These are phyloP conservation scores for Suillus lakei DNA, from an alignment of 768 basidiomycete genomes.

Conservation along the genomic window DNA sequence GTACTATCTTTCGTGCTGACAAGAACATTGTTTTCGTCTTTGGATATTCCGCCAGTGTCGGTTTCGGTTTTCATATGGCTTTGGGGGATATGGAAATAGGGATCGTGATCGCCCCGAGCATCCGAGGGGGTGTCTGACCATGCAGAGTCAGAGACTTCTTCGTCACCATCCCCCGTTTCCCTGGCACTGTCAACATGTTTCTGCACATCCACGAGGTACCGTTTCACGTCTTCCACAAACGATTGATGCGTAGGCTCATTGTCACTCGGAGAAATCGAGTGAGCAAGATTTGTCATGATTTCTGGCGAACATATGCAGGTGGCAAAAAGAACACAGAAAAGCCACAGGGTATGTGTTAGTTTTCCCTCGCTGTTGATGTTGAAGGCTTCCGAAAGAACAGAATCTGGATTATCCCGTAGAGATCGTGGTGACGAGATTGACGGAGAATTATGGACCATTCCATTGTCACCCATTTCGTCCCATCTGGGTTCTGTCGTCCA, in stretches of 20 bases:
- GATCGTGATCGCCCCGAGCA: constrained; percentile 7
- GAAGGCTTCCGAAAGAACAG: constrained; percentile 24
- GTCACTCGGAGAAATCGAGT: constrained; percentile 14
- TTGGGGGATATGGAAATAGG: neutral
- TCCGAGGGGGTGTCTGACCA: neutral
- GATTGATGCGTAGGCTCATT: neutral
- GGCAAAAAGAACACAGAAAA: constrained; percentile 41
- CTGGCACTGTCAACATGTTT: constrained; percentile 16
- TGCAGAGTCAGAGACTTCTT: neutral
- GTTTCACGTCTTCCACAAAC: constrained; percentile 13
- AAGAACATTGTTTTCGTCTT: constrained; percentile 1
- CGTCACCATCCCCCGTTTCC: constrained; percentile 25
- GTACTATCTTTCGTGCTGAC: neutral
- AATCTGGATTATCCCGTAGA: too few relatives aligned
- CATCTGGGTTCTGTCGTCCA: constrained; percentile 6
- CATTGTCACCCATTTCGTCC: constrained; percentile 1
- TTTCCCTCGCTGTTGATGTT: constrained; percentile 55
- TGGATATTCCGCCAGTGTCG: neutral
- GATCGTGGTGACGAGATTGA: neutral
- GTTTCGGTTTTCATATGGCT: neutral
- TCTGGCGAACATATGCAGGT: neutral
- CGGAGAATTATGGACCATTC: neutral
- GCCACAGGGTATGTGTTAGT: constrained; percentile 56
- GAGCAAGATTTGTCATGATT: neutral
- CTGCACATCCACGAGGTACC: constrained; percentile 11